A percentile compares a stretch with the other conserved stretches of the same genome.
These are phyloP conservation scores for Fusarium nanum DNA, from an alignment of 2,329 filamentous ascomycete species.

Conservation along the genomic window DNA sequence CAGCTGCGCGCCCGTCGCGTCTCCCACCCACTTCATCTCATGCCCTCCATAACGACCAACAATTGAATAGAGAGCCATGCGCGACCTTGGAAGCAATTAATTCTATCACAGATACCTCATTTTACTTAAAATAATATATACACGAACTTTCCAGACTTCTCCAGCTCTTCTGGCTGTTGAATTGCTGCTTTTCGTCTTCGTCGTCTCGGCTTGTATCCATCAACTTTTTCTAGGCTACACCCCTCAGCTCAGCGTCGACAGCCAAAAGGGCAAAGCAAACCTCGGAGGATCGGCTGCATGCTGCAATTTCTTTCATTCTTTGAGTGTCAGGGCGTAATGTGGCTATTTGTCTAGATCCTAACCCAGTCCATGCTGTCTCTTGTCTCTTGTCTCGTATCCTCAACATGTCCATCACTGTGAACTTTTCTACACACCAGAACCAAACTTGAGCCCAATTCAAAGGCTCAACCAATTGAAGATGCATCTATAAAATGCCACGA, in stretches of 20 bases:
- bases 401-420: slow-evolving; percentile 4
- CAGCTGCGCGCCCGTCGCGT: slow-evolving; percentile 58
- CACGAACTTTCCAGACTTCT: slow-evolving; percentile 43
- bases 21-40: slow-evolving; percentile 56
- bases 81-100: slow-evolving; percentile 47
- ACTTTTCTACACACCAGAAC: not conserved
- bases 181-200: slow-evolving; percentile 25
- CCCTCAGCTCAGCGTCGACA: slow-evolving; percentile 42
- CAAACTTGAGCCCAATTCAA: slow-evolving; percentile 27
- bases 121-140: not conserved
- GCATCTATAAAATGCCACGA: slow-evolving; percentile 25
- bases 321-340: slow-evolving; percentile 23
- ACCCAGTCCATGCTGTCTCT: slow-evolving; percentile 31
- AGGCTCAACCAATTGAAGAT: slow-evolving; percentile 20
- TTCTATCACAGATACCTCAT: slow-evolving; percentile 15
- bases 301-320: slow-evolving; percentile 47
- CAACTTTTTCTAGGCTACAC: slow-evolving; percentile 39
- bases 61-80: slow-evolving; percentile 15
- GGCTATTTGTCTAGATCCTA: not conserved
- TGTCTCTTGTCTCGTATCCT: slow-evolving; percentile 36
- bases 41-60: slow-evolving; percentile 50
- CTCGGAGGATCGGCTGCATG: slow-evolving; percentile 45
- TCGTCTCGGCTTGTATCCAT: slow-evolving; percentile 21
- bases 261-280: slow-evolving; percentile 43
- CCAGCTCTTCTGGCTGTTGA: slow-evolving; percentile 35